Percentiles rank a stretch among this genome's conserved stretches.
Evolutionary conservation across 2,329 filamentous ascomycete genomes (phyloP).

Genomic region (Fusarium sacchari): DNA sequence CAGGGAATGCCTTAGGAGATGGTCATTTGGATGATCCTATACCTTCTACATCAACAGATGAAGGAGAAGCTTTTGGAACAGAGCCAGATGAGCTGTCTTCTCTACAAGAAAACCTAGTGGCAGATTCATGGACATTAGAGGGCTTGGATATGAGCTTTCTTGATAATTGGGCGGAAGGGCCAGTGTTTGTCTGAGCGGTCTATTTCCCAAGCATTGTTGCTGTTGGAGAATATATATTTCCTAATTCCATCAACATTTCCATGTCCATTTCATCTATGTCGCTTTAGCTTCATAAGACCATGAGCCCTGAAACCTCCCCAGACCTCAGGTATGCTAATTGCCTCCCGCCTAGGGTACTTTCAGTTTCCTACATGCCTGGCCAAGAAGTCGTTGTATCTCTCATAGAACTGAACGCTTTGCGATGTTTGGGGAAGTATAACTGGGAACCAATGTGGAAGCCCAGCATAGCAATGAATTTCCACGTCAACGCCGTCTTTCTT

Average conservation of each 20-base stretch:
- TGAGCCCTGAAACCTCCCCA: not conserved
- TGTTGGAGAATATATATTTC: not conserved
- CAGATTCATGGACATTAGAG: slow-evolving; percentile 1
- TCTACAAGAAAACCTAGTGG: not conserved
- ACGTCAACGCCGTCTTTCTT: slow-evolving; percentile 17
- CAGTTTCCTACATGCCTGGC: not conserved
- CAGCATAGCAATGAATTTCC: slow-evolving; percentile 29
- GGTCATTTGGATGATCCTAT: too few species aligned
- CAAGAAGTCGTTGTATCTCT: slow-evolving; percentile 16
- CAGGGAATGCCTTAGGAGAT: not conserved
- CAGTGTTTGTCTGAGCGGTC: not conserved
- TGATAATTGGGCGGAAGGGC: slow-evolving; percentile 1
- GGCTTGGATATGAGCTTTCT: slow-evolving; percentile 16
- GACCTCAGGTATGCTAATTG: too few species aligned
- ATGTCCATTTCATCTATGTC: not conserved
- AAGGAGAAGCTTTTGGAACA: too few species aligned
- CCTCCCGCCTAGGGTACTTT: not conserved
- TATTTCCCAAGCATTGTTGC: not conserved
- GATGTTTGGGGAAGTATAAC: not conserved
- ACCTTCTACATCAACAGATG: not conserved
- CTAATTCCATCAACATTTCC: not conserved
- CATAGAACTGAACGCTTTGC: slow-evolving; percentile 6
- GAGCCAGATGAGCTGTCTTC: not conserved
- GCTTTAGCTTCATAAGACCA: not conserved
- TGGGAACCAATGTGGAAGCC: slow-evolving; percentile 39